Conservation (phyloP, 257 asterid species). For the Osmanthus fragrans region DNA sequence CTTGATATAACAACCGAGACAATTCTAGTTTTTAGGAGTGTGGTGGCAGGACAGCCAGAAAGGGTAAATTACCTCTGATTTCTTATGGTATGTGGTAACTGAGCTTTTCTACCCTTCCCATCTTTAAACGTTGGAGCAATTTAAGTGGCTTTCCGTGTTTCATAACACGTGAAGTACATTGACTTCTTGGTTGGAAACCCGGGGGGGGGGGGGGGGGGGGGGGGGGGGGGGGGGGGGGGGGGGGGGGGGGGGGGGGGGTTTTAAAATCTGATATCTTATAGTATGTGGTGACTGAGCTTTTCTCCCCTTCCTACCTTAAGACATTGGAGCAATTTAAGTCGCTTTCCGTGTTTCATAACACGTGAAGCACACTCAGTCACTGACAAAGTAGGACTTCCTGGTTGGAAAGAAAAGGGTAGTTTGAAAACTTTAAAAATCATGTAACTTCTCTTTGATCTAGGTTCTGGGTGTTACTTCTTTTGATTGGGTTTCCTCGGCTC, state of each 20-base stretch:
- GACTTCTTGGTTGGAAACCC: too few species aligned
- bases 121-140: not conserved
- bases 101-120: not conserved
- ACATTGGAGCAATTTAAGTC: not conserved
- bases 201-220: too few species aligned
- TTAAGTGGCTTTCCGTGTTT: not conserved
- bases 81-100: not conserved
- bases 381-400: not conserved
- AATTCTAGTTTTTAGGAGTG: not conserved
- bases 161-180: not conserved
- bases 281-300: not conserved
- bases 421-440: not conserved
- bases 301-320: not conserved
- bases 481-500: not conserved
- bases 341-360: not conserved
- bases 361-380: not conserved
- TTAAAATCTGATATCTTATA: not conserved
- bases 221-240: too few species aligned
- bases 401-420: not conserved
- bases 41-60: not conserved
- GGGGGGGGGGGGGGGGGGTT: too few species aligned
- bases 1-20: not conserved
- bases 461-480: not conserved
- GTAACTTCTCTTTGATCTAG: not conserved
- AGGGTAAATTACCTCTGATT: not conserved